Evolutionary conservation across 495 filamentous ascomycete genomes (phyloP).

Genomic region (Annulohypoxylon bovei): DNA sequence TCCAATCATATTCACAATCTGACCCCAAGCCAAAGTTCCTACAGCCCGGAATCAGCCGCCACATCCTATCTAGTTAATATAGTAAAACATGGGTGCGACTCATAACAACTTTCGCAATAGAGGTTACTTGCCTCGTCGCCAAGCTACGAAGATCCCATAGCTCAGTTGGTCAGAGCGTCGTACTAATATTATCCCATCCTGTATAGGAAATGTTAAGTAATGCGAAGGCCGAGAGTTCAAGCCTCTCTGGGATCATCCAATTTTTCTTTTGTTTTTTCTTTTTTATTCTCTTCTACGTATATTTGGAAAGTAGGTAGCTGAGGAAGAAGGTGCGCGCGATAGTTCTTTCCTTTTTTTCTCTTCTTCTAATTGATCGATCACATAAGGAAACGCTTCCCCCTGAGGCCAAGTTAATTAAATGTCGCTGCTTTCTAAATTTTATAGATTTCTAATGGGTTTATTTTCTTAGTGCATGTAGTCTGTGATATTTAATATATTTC

Average conservation of each 20-base stretch:
- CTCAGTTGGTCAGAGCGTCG: constrained; percentile 36
- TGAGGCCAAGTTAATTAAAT: too few relatives aligned
- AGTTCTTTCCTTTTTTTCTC: background rate
- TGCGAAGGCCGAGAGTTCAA: constrained; percentile 32
- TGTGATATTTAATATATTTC: too few relatives aligned
- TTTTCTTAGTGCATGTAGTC: too few relatives aligned
- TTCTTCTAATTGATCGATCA: too few relatives aligned
- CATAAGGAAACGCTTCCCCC: too few relatives aligned
- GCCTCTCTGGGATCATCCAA: constrained; percentile 27
- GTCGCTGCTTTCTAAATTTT: too few relatives aligned
- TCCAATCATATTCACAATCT: background rate
- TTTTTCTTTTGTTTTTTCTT: background rate
- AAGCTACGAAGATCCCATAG: constrained; percentile 31
- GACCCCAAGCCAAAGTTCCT: background rate
- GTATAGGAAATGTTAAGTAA: constrained; percentile 10
- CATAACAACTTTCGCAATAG: too few relatives aligned
- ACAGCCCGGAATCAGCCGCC: background rate
- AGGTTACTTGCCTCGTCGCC: too few relatives aligned
- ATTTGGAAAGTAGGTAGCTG: background rate
- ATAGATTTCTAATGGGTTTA: too few relatives aligned
- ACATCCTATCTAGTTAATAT: too few relatives aligned
- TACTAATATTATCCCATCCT: constrained; percentile 14
- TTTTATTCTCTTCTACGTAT: background rate
- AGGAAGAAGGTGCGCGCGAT: too few relatives aligned
- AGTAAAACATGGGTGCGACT: too few relatives aligned